Percentiles rank a stretch among this genome's conserved stretches.
Evolutionary conservation across 441 rosid genomes (phyloP).

Genomic region (Omphalea diandra): DNA sequence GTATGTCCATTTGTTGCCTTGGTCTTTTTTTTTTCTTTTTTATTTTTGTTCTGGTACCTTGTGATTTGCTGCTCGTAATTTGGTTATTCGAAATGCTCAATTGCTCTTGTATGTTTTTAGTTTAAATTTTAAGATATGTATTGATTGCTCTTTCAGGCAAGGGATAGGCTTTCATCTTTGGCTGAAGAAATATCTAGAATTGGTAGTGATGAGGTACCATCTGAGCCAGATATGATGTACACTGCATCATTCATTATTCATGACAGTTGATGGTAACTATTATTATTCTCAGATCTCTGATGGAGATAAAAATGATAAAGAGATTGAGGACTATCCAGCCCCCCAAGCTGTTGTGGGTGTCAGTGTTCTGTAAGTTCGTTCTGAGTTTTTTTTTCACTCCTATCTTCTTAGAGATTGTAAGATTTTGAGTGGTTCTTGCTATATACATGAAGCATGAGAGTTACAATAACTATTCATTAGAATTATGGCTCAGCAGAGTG

Average conservation of each 20-base stretch:
- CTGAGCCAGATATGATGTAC: no score
- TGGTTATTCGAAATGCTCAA: background rate
- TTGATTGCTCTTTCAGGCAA: slow-evolving; percentile 41
- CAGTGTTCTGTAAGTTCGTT: slow-evolving; percentile 34
- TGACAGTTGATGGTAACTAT: slow-evolving; percentile 16
- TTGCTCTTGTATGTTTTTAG: background rate
- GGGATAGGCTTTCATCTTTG: no score
- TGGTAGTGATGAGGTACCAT: slow-evolving; percentile 34
- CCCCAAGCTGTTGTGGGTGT: slow-evolving; percentile 35
- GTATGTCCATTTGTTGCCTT: slow-evolving; percentile 27
- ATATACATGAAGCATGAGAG: background rate
- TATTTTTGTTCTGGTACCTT: background rate
- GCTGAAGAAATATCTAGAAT: slow-evolving; percentile 50
- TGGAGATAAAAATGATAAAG: slow-evolving; percentile 40
- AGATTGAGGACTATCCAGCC: slow-evolving; percentile 37
- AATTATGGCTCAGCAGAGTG: background rate
- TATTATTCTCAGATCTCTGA: slow-evolving; percentile 16
- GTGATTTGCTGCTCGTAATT: background rate
- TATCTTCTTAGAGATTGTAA: slow-evolving; percentile 1
- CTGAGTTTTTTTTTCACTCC: background rate
- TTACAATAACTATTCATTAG: background rate
- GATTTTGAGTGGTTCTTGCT: background rate
- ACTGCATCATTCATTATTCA: slow-evolving; percentile 22
- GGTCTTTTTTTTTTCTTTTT: background rate
- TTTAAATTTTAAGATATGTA: slow-evolving; percentile 4